phyloP scores from a whole-genome alignment of 805 yeast species.

The Sungouiella thailandica region DNA sequence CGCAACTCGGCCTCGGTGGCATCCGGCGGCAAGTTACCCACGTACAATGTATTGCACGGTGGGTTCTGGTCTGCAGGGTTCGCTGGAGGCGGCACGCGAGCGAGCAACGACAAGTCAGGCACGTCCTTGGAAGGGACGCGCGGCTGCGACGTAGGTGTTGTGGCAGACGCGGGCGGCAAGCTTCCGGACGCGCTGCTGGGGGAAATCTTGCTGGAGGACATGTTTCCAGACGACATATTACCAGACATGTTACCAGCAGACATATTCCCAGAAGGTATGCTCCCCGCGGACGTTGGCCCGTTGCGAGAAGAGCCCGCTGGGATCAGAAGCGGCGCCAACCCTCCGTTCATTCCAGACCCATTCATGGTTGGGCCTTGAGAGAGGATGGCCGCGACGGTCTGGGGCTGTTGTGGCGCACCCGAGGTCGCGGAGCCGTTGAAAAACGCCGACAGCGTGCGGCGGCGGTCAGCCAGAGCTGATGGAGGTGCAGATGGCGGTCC shows the following conservation, averaged over 20 bases:
- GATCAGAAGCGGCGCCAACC: slow-evolving; percentile 5
- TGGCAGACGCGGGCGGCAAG: slow-evolving; percentile 6
- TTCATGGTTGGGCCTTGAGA: slow-evolving; percentile 14
- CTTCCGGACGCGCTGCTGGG: slow-evolving; percentile 5
- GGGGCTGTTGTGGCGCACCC: slow-evolving; percentile 5
- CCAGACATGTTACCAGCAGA: neutral
- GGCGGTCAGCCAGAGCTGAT: slow-evolving; percentile 32
- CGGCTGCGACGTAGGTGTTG: slow-evolving; percentile 9
- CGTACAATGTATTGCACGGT: slow-evolving; percentile 95
- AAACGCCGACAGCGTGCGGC: slow-evolving; percentile 52
- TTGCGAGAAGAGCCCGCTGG: slow-evolving; percentile 5
- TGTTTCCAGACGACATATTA: neutral
- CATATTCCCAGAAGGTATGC: neutral
- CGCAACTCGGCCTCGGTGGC: slow-evolving; percentile 92
- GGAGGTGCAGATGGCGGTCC: neutral
- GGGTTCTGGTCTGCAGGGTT: slow-evolving; percentile 99
- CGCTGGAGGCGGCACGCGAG: slow-evolving; percentile 85
- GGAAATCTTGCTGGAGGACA: slow-evolving; percentile 1
- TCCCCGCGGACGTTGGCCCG: slow-evolving; percentile 6
- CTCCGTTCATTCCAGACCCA: too few relatives aligned
- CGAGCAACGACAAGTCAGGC: slow-evolving; percentile 66
- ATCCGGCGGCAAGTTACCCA: slow-evolving; percentile 95
- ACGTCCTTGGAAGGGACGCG: slow-evolving; percentile 29
- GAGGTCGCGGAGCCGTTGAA: slow-evolving; percentile 27
- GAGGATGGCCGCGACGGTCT: slow-evolving; percentile 13